Conservation (phyloP, 805 yeast species). For the Metschnikowia chrysomelidarum region DNA sequence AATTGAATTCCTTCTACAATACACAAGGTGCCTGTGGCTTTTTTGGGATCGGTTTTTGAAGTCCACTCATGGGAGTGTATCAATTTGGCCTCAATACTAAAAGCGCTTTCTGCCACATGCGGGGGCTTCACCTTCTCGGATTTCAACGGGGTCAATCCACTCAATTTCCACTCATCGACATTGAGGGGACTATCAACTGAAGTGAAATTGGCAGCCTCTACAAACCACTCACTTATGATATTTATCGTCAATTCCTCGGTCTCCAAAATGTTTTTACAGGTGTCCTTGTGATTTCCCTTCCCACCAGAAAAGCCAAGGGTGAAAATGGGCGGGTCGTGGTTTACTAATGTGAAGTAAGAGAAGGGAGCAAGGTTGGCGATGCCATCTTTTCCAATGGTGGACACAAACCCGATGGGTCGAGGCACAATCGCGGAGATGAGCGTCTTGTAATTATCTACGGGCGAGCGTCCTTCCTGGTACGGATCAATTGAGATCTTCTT, state of each 20-base stretch:
- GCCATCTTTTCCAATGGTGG: slow-evolving; percentile 47
- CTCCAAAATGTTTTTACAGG: slow-evolving; percentile 46
- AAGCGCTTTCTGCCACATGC: slow-evolving; percentile 61
- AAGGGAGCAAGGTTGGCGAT: slow-evolving; percentile 56
- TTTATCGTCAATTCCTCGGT: slow-evolving; percentile 56
- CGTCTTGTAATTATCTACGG: slow-evolving; percentile 48
- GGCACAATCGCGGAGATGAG: slow-evolving; percentile 55
- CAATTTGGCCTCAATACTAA: slow-evolving; percentile 55
- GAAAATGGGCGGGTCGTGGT: slow-evolving; percentile 59
- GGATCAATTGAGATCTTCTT: slow-evolving; percentile 52
- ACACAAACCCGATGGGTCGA: slow-evolving; percentile 59
- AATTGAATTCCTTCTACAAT: slow-evolving; percentile 57
- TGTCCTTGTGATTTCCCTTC: slow-evolving; percentile 43
- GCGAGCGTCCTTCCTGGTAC: slow-evolving; percentile 30
- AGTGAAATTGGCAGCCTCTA: slow-evolving; percentile 59
- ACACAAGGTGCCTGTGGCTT: slow-evolving; percentile 36
- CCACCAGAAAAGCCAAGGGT: slow-evolving; percentile 47
- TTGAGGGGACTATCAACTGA: slow-evolving; percentile 47
- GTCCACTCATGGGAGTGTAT: slow-evolving; percentile 43
- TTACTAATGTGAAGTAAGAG: slow-evolving; percentile 49
- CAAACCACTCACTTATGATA: slow-evolving; percentile 60
- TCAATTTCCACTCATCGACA: slow-evolving; percentile 53
- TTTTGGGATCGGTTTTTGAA: slow-evolving; percentile 36
- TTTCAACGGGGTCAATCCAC: slow-evolving; percentile 49
- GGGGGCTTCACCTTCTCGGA: slow-evolving; percentile 50